Base-by-base conservation (phyloP, 2,329 filamentous ascomycete species). In the Ophiostoma triangulosporum region DNA sequence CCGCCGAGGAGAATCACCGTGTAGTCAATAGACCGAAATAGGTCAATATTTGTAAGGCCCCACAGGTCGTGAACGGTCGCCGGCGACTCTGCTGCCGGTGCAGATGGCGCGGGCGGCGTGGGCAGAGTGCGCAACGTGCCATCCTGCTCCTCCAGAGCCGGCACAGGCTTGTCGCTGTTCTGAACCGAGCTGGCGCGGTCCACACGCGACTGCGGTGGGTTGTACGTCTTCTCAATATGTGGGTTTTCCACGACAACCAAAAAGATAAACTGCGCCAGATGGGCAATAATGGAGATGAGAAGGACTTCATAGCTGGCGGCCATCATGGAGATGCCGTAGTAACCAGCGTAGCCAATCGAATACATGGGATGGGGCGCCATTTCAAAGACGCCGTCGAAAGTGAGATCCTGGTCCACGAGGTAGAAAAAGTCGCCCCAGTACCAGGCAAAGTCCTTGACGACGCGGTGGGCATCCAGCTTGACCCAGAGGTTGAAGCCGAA, bases 341-440 rank as follows among this genome's bases (percentile, higher is more conserved):
- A 98, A 48, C 93, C 93, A 51, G 88, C 89, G 68, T 98, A 98
- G 36, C 93, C 93, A 63, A 97, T 91, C 53, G 90, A 95, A 71
- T 97, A 97, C 91, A 97, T 97, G 58, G 91, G 91, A 66, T 97
- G 93, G 31, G 93, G 93, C 20, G 93, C 93, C 84, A 98, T 94
- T 71, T 98, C 93, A 66, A 97, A 98, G 58, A 98, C 93, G 54
- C 93, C 93, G 65, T 98, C 93, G 68, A 98, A 98, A 50, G 90
- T 97, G 66, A 98, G 75, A 65, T 95, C 88, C 70, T 97, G 90
- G 69, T 98, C 93, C 67, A 98, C 88, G 64, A 98, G 83, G 70
- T 89, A 98, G 75, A 97, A 98, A 71, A 97, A 97, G 69, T 98
- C 93, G 57, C 93, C 93, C 93, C 93, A 98, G 70, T 97, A 98